Percentiles rank a stretch among this genome's conserved stretches.
Conservation (phyloP, 2,329 filamentous ascomycete genomes). For the Paecilomyces sp. region DNA sequence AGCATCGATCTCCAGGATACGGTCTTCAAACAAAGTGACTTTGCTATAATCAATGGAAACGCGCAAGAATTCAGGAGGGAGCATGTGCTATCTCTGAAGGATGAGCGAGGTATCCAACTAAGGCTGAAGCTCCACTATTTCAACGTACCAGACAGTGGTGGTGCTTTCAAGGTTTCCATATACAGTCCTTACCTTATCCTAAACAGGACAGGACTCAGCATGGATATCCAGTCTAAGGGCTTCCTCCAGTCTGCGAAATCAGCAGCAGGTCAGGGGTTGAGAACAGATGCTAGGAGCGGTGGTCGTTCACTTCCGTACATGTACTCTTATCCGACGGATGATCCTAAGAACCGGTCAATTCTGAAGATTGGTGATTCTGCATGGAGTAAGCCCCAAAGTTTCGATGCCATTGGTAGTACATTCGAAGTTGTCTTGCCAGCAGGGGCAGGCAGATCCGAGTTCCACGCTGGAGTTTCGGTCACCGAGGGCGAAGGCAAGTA, state of each 20-base stretch:
- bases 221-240: conserved; percentile 81
- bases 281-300: conserved; percentile 43
- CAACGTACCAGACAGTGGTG: conserved; percentile 81
- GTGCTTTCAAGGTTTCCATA: conserved; percentile 90
- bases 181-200: conserved; percentile 92
- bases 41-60: conserved; percentile 91
- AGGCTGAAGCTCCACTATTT: conserved; percentile 86
- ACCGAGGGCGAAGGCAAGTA: conserved; percentile 93
- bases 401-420: conserved; percentile 92
- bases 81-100: conserved; percentile 70
- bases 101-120: conserved; percentile 71
- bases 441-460: conserved; percentile 63
- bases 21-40: conserved; percentile 88
- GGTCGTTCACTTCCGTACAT: conserved; percentile 78
- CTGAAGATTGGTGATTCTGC: conserved; percentile 82
- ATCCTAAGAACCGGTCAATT: conserved; percentile 82
- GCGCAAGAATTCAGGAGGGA: conserved; percentile 83
- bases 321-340: conserved; percentile 87
- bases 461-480: conserved; percentile 84
- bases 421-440: conserved; percentile 81
- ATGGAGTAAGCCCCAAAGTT: conserved; percentile 97
- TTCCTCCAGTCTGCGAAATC: conserved; percentile 77
- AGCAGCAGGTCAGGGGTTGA: conserved; percentile 72
- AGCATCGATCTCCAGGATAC: conserved; percentile 97
- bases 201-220: conserved; percentile 87